A percentile compares a stretch with the other conserved stretches of the same genome.
phyloP scores from a whole-genome alignment of 495 filamentous ascomycete species.

The Copromyces sp. region DNA sequence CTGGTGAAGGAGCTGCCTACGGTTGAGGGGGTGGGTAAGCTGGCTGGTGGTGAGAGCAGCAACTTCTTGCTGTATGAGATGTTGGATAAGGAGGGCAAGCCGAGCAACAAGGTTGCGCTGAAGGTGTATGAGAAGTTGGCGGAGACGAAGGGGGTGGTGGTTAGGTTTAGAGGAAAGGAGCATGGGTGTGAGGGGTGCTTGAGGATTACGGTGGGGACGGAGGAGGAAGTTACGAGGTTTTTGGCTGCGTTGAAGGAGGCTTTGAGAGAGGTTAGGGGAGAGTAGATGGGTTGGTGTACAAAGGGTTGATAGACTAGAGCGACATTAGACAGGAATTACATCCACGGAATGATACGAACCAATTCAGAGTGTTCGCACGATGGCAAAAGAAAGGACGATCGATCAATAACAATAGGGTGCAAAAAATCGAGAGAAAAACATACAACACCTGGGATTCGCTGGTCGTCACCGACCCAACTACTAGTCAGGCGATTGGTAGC shows the following conservation, averaged over 20 bases:
- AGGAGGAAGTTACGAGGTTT: conserved; percentile 70
- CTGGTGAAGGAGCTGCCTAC: conserved; percentile 61
- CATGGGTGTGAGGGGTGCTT: conserved; percentile 79
- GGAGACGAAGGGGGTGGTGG: conserved; percentile 81
- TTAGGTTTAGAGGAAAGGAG: conserved; percentile 89
- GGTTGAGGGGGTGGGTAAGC: conserved; percentile 68
- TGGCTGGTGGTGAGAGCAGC: conserved; percentile 67
- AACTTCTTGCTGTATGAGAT: conserved; percentile 92
- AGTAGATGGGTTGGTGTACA: neutral
- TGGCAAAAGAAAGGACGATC: neutral
- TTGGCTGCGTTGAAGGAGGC: conserved; percentile 55
- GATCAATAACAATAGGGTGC: no score
- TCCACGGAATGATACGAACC: neutral
- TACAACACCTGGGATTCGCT: conserved; percentile 22
- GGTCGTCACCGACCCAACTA: conserved; percentile 41
- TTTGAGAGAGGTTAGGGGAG: conserved; percentile 42
- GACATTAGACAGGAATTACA: neutral
- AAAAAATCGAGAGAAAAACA: conserved; percentile 6
- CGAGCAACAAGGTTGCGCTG: conserved; percentile 68
- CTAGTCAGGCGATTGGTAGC: conserved; percentile 17
- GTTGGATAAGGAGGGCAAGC: conserved; percentile 56
- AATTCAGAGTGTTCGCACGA: neutral
- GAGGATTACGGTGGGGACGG: conserved; percentile 86
- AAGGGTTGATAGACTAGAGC: neutral
- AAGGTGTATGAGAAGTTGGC: conserved; percentile 75